Base-by-base conservation (phyloP, 805 yeast species). In the Pichia rugopelliculosa region DNA sequence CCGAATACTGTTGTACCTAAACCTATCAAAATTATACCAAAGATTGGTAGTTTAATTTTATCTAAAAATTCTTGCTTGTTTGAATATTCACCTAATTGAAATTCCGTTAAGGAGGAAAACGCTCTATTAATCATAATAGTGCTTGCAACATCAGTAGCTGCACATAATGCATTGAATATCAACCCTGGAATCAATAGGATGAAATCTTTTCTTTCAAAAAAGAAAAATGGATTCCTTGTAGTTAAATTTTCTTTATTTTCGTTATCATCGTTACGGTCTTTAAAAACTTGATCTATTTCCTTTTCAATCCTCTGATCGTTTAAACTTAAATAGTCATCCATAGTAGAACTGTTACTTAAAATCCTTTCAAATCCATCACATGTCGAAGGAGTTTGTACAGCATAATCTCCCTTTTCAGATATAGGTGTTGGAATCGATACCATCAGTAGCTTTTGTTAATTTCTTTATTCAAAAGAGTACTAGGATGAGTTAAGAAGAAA, bases 101-200 rank as follows among this genome's bases (percentile, higher is more conserved):
- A 66, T 1, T 55, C 50, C 1, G 74, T 57, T 4, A 81, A 58
- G 1, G 67, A 61, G 25, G 68, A 64, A 55, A 90, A 86, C 0
- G 84, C 71, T 46, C 74, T 65, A 3, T 95, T 93, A 50, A 83
- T 76, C 13, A 89, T 56, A 3, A 86, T 70, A 0, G 95, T 76
- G 18, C 78, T 74, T 2, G 75, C 70, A 0, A 87, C 81, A 0
- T 87, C 77, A 0, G 76, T 75, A 3, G 76, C 58, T 0, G 89
- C 79, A n/a, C 80, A 69, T 1, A 73, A 53, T 10, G 70, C 53
- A 17, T 84, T 74, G 1, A 58, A 44, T 4, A 54, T 0, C 1
- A 53, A 1, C 6, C 59, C 69, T 5, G 52, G 27, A 0, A 53
- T 18, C 1, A 60, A 21, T 6, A 64, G 27, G 5, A 52, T 46